These are phyloP conservation scores for Climacium dendroides DNA, from an alignment of 225 moss, liverwort and hornwort species.

Conservation along the genomic window DNA sequence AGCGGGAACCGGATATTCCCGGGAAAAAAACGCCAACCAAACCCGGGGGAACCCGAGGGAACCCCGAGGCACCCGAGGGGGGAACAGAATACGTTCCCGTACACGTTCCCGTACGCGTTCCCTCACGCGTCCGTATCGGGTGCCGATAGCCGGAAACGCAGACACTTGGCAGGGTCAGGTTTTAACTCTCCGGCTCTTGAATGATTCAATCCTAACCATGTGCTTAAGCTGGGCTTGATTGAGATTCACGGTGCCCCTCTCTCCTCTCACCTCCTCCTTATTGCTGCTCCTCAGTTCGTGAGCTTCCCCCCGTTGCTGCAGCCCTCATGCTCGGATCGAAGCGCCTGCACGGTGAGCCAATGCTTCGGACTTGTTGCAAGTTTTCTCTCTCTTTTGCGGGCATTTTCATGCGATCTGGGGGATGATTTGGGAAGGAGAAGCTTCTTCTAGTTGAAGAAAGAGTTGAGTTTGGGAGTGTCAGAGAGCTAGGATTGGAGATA, in stretches of 20 bases:
- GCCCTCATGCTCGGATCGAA: neutral
- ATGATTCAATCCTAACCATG: neutral
- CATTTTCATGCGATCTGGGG: neutral
- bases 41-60: neutral
- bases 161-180: neutral
- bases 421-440: neutral
- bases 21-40: neutral
- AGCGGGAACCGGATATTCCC: neutral
- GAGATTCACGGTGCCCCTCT: neutral
- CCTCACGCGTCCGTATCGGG: neutral
- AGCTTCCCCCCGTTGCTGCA: neutral
- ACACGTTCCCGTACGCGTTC: neutral
- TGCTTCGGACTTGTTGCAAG: neutral
- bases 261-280: neutral
- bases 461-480: neutral
- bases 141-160: too few relatives aligned
- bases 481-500: neutral
- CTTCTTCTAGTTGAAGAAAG: neutral
- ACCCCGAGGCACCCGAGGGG: neutral
- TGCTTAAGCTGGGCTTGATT: neutral
- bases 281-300: neutral
- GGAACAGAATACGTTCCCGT: neutral
- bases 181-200: neutral
- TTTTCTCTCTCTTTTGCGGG: neutral
- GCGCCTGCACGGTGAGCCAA: neutral